phyloP scores from a whole-genome alignment of 768 basidiomycete species.

The Pleurotus djamor region DNA sequence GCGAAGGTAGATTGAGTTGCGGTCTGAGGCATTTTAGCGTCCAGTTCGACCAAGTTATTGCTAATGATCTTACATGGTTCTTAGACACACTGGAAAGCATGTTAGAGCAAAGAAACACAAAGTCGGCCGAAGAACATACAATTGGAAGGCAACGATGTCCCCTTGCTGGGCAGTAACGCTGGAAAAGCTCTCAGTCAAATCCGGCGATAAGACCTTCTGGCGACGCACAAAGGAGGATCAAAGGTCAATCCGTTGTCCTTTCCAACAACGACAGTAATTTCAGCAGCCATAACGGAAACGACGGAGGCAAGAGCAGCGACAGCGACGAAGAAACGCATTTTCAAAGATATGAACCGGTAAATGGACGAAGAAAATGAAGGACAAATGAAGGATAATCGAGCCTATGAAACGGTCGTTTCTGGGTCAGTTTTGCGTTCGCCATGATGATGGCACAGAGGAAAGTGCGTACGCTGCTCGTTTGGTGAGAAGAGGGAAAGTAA shows the following conservation, averaged over 20 bases:
- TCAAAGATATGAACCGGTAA: slow-evolving; percentile 12
- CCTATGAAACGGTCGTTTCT: slow-evolving; percentile 12
- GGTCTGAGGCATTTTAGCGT: slow-evolving; percentile 19
- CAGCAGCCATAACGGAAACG: slow-evolving; percentile 32
- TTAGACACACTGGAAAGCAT: slow-evolving; percentile 26
- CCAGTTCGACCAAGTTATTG: background rate
- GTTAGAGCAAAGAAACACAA: background rate
- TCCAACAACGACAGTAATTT: slow-evolving; percentile 39
- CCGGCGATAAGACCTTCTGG: too few species aligned
- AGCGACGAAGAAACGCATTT: slow-evolving; percentile 50
- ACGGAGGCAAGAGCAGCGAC: slow-evolving; percentile 39
- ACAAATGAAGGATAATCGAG: slow-evolving; percentile 9
- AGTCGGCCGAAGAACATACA: slow-evolving; percentile 21
- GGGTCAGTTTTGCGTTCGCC: too few species aligned
- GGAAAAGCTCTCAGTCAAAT: background rate
- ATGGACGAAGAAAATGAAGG: slow-evolving; percentile 11
- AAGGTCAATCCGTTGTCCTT: slow-evolving; percentile 18
- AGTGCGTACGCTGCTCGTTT: slow-evolving; percentile 44
- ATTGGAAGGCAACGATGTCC: slow-evolving; percentile 45
- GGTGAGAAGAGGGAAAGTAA: background rate
- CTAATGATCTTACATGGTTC: slow-evolving; percentile 29
- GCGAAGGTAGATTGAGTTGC: slow-evolving; percentile 39
- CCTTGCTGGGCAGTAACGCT: slow-evolving; percentile 29
- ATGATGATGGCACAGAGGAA: background rate
- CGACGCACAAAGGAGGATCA: slow-evolving; percentile 6